These are phyloP conservation scores for Tricholoma furcatifolium DNA, from an alignment of 768 basidiomycete genomes.

Conservation along the genomic window DNA sequence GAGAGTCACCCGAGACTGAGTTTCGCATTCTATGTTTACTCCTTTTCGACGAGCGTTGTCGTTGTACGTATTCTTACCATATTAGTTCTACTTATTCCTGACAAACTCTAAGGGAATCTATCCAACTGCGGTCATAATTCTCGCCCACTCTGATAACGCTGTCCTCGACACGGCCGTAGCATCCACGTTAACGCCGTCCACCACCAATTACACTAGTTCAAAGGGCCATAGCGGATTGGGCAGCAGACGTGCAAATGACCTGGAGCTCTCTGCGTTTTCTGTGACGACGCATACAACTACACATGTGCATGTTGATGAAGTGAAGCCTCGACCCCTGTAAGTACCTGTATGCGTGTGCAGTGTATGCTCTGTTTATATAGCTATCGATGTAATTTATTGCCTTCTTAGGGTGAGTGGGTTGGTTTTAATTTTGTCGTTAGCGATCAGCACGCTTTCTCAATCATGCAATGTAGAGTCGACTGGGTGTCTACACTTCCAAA, in stretches of 20 bases:
- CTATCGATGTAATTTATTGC: background rate
- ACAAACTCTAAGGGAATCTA: slow-evolving; percentile 8
- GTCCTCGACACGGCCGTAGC: slow-evolving; percentile 9
- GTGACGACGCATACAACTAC: background rate
- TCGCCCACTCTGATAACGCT: slow-evolving; percentile 9
- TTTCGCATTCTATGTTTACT: slow-evolving; percentile 8
- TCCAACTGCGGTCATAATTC: slow-evolving; percentile 8
- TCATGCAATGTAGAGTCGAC: too few relatives aligned
- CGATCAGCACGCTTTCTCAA: too few relatives aligned
- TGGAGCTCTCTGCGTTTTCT: background rate
- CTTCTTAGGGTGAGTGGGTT: background rate
- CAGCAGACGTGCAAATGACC: background rate
- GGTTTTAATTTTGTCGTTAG: too few relatives aligned
- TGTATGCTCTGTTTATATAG: background rate
- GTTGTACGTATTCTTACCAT: slow-evolving; percentile 2
- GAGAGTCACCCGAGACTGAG: background rate
- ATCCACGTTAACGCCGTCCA: slow-evolving; percentile 5
- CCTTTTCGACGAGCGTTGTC: slow-evolving; percentile 10
- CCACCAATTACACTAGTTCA: background rate
- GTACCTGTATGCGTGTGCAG: background rate
- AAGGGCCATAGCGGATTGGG: background rate
- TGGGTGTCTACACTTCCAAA: too few relatives aligned
- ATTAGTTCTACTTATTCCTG: background rate
- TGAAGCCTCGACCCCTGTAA: background rate
- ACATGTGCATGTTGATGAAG: background rate